Percentiles rank a stretch among this genome's conserved stretches.
Evolutionary conservation across 2,329 filamentous ascomycete genomes (phyloP).

Genomic region (Aspergillus brasiliensis): DNA sequence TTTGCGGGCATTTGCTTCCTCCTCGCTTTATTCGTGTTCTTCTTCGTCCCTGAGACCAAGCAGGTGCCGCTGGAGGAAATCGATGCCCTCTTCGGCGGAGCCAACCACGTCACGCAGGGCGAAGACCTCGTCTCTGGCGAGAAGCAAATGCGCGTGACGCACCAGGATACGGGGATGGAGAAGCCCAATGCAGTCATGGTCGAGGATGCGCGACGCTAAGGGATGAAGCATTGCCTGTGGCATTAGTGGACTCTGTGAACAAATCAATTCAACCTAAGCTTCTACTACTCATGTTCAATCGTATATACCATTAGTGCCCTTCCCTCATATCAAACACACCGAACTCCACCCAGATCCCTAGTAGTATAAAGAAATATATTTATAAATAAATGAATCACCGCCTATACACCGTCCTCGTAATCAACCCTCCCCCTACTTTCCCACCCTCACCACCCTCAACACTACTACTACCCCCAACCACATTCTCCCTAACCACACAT

Average conservation of each 20-base stretch:
- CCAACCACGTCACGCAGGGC: constrained; percentile 39
- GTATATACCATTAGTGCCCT: not conserved
- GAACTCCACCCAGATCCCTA: too few relatives aligned
- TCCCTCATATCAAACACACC: not conserved
- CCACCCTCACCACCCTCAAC: not conserved
- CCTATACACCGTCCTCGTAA: not conserved
- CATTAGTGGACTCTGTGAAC: not conserved
- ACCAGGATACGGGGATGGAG: constrained; percentile 13
- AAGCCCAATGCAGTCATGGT: constrained; percentile 23
- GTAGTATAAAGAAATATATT: too few relatives aligned
- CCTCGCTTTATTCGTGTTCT: constrained; percentile 54
- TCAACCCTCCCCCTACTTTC: not conserved
- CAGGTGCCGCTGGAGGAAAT: constrained; percentile 42
- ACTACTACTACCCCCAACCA: not conserved
- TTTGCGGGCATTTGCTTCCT: constrained; percentile 56
- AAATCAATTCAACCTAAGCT: not conserved
- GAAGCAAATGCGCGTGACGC: constrained; percentile 22
- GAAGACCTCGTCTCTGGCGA: constrained; percentile 33
- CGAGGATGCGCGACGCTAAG: constrained; percentile 19
- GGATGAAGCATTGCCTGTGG: not conserved
- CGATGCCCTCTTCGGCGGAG: constrained; percentile 40
- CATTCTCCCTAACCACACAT: constrained; percentile 1
- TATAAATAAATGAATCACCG: not conserved
- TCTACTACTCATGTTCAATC: not conserved
- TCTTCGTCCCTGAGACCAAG: constrained; percentile 57